phyloP scores from a whole-genome alignment of 2,329 filamentous ascomycete species.

The Aspergillus aculeatus region DNA sequence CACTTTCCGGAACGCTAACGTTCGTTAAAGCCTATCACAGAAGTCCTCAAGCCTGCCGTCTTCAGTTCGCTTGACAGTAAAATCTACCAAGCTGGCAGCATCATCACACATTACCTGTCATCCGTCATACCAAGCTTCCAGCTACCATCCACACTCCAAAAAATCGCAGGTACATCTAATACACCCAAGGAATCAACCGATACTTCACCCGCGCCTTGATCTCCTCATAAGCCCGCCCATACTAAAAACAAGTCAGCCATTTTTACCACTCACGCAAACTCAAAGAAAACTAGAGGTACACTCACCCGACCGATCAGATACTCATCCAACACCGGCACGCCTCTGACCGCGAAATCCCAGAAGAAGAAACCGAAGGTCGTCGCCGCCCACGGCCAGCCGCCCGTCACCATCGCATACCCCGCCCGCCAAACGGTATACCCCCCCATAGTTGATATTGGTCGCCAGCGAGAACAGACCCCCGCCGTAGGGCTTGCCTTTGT shows the following conservation, averaged over 20 bases:
- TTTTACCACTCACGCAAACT: too few relatives aligned
- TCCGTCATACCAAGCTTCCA: too few relatives aligned
- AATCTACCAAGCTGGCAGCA: too few relatives aligned
- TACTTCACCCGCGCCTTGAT: conserved; percentile 11
- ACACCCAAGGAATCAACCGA: conserved; percentile 12
- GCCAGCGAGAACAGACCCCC: conserved; percentile 51
- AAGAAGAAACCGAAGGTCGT: conserved; percentile 43
- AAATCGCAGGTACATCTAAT: neutral
- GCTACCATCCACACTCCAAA: too few relatives aligned
- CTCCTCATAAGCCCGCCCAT: conserved; percentile 11
- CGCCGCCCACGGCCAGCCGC: conserved; percentile 48
- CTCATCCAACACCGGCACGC: conserved; percentile 50
- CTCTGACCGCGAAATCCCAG: conserved; percentile 47
- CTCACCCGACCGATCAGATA: conserved; percentile 46
- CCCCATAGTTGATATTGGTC: conserved; percentile 57
- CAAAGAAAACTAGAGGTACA: neutral
- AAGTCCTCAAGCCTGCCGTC: too few relatives aligned
- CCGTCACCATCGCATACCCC: conserved; percentile 50
- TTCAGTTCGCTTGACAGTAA: too few relatives aligned
- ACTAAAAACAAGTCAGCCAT: conserved; percentile 2
- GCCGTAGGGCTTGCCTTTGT: conserved; percentile 53
- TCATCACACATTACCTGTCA: too few relatives aligned
- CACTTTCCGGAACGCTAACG: too few relatives aligned
- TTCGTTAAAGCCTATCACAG: too few relatives aligned
- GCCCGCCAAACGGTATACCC: conserved; percentile 53